Conservation (phyloP, 2,329 filamentous ascomycete species). For the Aspergillus sp. region DNA sequence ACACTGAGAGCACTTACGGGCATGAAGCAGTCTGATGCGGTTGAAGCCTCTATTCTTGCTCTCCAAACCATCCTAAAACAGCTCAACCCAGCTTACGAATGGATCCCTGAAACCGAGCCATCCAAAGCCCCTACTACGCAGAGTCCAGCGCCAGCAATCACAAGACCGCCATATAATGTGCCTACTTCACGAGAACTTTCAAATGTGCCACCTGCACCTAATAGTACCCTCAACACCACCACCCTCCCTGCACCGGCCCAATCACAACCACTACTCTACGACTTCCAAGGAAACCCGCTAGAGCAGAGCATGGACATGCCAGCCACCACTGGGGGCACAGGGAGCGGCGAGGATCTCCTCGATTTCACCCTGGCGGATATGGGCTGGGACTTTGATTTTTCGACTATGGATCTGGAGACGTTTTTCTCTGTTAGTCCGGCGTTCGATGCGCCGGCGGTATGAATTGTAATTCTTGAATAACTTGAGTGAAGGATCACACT, state of each 20-base stretch:
- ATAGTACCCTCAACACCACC: neutral
- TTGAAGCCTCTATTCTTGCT: conserved; percentile 28
- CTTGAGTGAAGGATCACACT: no score
- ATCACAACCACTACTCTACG: conserved; percentile 11
- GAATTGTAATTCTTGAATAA: no score
- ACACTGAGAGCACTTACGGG: conserved; percentile 37
- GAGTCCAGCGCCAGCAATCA: neutral
- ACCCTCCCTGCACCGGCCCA: neutral
- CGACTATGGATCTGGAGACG: conserved; percentile 40
- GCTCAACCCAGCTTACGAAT: conserved; percentile 32
- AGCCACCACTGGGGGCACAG: conserved; percentile 17
- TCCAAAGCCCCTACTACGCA: neutral
- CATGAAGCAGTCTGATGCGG: conserved; percentile 34
- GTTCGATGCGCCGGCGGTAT: conserved; percentile 10
- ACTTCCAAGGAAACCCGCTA: conserved; percentile 24
- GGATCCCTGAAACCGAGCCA: conserved; percentile 11
- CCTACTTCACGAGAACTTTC: neutral
- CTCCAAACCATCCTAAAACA: conserved; percentile 34
- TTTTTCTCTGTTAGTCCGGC: conserved; percentile 38
- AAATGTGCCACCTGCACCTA: neutral
- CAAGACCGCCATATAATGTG: neutral
- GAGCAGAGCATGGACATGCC: conserved; percentile 23
- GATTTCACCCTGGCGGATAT: conserved; percentile 40
- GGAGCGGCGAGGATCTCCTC: conserved; percentile 32
- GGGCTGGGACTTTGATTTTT: conserved; percentile 42